These are phyloP conservation scores for Decorospora gaudefroyi DNA, from an alignment of 2,329 filamentous ascomycete genomes.

Conservation along the genomic window DNA sequence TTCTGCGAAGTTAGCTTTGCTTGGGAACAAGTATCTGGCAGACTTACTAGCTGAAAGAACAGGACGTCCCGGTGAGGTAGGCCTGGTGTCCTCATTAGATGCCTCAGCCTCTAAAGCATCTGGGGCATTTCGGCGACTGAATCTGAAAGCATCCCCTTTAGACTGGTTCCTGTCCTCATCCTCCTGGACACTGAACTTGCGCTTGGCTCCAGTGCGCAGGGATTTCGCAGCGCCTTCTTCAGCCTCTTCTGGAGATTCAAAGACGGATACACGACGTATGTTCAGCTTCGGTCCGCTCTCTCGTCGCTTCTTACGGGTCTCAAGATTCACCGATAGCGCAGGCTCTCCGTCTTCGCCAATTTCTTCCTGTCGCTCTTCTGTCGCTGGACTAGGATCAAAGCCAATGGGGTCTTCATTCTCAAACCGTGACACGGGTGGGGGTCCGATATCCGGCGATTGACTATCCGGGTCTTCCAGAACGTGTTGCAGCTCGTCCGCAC, in stretches of 20 bases:
- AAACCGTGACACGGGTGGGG: conserved; percentile 59
- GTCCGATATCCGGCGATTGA: conserved; percentile 71
- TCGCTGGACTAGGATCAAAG: conserved; percentile 45
- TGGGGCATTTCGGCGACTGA: conserved; percentile 48
- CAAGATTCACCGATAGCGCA: conserved; percentile 53
- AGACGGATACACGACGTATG: conserved; percentile 50
- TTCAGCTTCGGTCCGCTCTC: conserved; percentile 55
- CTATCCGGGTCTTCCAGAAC: conserved; percentile 59
- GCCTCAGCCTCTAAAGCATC: conserved; percentile 22
- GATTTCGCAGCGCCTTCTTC: conserved; percentile 35
- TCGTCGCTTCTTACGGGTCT: conserved; percentile 58
- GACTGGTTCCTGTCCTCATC: conserved; percentile 49
- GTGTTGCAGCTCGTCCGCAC: conserved; percentile 62
- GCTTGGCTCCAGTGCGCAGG: conserved; percentile 58
- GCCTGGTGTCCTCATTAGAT: conserved; percentile 22
- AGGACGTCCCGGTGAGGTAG: conserved; percentile 39
- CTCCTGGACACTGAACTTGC: conserved; percentile 61
- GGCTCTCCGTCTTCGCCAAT: conserved; percentile 47
- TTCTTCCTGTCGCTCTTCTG: conserved; percentile 33
- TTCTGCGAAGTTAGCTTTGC: conserved; percentile 46
- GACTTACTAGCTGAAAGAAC: conserved; percentile 52
- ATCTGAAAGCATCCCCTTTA: conserved; percentile 52
- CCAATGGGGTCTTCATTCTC: conserved; percentile 55
- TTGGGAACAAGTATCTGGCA: conserved; percentile 16
- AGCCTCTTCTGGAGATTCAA: conserved; percentile 47